phyloP scores from a whole-genome alignment of 2,329 filamentous ascomycete genomes.

The Diaporthe sp. region DNA sequence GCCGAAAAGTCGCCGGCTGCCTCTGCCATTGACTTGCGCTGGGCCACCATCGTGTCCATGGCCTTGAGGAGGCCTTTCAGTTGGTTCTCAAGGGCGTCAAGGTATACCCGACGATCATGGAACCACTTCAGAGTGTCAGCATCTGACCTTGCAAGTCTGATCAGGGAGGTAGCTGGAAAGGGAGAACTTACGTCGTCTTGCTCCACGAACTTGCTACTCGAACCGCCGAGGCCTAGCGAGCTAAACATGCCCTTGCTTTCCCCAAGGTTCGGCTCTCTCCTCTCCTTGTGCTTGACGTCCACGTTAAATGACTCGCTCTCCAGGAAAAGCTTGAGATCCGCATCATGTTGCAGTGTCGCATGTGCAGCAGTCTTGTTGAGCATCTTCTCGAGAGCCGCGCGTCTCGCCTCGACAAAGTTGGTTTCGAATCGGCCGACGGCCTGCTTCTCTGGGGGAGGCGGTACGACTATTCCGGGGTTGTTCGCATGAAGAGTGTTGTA shows the following conservation, averaged over 20 bases:
- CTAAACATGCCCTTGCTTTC: conserved; percentile 96
- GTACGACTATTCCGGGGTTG: conserved; percentile 94
- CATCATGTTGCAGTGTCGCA: conserved; percentile 91
- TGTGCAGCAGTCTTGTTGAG: conserved; percentile 95
- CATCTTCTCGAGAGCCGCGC: conserved; percentile 96
- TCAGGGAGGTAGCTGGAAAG: not conserved
- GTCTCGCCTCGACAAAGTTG: conserved; percentile 94
- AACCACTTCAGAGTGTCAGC: conserved; percentile 78
- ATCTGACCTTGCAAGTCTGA: not conserved
- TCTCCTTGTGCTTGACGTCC: conserved; percentile 97
- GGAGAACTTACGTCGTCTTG: conserved; percentile 85
- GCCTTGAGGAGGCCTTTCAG: conserved; percentile 91
- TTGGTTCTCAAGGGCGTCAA: conserved; percentile 77
- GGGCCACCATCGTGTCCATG: conserved; percentile 91
- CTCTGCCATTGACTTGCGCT: conserved; percentile 94
- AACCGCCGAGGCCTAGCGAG: conserved; percentile 83
- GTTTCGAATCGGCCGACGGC: conserved; percentile 95
- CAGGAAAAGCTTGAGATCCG: conserved; percentile 94
- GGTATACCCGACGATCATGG: conserved; percentile 93
- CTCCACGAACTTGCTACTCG: conserved; percentile 91
- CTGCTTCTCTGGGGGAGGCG: conserved; percentile 97
- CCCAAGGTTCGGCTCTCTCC: conserved; percentile 84
- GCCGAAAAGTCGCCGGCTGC: conserved; percentile 93
- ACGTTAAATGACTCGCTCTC: conserved; percentile 97
- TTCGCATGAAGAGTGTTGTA: conserved; percentile 95